These are phyloP conservation scores for Cetraspora pellucida DNA, from an alignment of 192 early-diverging fungal genomes.

Conservation along the genomic window DNA sequence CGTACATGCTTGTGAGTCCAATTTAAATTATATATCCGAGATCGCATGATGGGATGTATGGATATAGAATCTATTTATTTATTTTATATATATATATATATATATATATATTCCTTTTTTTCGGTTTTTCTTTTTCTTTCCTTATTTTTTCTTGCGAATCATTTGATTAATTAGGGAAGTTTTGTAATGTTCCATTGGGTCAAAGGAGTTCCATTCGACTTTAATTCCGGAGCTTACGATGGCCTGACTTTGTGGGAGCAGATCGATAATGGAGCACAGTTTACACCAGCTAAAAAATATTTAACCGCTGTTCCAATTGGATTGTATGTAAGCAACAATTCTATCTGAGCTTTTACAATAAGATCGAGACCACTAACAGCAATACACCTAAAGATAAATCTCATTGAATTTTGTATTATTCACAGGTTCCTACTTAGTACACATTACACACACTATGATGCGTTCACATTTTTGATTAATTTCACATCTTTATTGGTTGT, in stretches of 20 bases:
- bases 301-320: conserved; percentile 91
- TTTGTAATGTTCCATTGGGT: conserved; percentile 99
- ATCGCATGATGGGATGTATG: too few relatives aligned
- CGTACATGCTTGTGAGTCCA: conserved; percentile 81
- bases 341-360: not conserved
- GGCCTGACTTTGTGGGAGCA: conserved; percentile 98
- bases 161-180: conserved; percentile 61
- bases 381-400: not conserved
- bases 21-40: not conserved
- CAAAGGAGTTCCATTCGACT: conserved; percentile 92
- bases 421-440: conserved; percentile 87
- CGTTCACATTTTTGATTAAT: conserved; percentile 89
- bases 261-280: conserved; percentile 96
- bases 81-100: too few relatives aligned
- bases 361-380: not conserved
- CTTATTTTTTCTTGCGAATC: not conserved
- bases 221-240: conserved; percentile 91
- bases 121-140: too few relatives aligned
- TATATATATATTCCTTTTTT: not conserved
- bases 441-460: conserved; percentile 95
- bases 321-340: conserved; percentile 70
- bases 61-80: too few relatives aligned
- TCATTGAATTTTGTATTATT: not conserved
- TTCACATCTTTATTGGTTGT: conserved; percentile 81
- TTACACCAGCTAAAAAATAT: conserved; percentile 98